Conservation (phyloP, 768 basidiomycete genomes). For the Daedaleopsis sinensis region DNA sequence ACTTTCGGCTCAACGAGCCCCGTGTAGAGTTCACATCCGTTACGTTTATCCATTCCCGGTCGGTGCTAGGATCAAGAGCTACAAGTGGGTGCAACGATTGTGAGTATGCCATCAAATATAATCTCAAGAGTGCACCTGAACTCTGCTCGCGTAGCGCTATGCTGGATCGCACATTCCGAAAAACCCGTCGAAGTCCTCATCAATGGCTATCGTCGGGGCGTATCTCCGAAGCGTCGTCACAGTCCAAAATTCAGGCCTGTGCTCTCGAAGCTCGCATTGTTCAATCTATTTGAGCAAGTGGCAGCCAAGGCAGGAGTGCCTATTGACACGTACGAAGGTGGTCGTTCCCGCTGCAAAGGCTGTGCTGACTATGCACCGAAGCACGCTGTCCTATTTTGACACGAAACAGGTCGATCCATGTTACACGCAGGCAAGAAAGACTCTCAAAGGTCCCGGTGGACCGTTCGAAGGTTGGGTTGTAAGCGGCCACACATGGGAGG, state of each 20-base stretch:
- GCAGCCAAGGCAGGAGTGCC: constrained; percentile 20
- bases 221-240: constrained; percentile 69
- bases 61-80: constrained; percentile 31
- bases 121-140: background rate
- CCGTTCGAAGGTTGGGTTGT: constrained; percentile 67
- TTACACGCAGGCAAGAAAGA: constrained; percentile 56
- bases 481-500: constrained; percentile 57
- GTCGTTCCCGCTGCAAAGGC: background rate
- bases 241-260: constrained; percentile 61
- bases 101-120: constrained; percentile 32
- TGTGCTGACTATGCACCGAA: constrained; percentile 2
- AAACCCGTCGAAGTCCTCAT: constrained; percentile 65
- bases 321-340: constrained; percentile 13
- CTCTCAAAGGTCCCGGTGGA: constrained; percentile 45
- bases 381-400: constrained; percentile 40
- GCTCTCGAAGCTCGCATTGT: constrained; percentile 56
- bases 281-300: constrained; percentile 45
- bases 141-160: constrained; percentile 53
- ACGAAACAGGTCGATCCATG: constrained; percentile 43
- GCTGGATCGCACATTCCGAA: constrained; percentile 61
- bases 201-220: constrained; percentile 79
- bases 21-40: constrained; percentile 58
- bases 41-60: constrained; percentile 62
- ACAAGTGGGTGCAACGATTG: constrained; percentile 72
- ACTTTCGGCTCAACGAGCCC: constrained; percentile 55